Evolutionary conservation across 2,329 filamentous ascomycete species (phyloP).

Genomic region (Juglanconis oblonga): DNA sequence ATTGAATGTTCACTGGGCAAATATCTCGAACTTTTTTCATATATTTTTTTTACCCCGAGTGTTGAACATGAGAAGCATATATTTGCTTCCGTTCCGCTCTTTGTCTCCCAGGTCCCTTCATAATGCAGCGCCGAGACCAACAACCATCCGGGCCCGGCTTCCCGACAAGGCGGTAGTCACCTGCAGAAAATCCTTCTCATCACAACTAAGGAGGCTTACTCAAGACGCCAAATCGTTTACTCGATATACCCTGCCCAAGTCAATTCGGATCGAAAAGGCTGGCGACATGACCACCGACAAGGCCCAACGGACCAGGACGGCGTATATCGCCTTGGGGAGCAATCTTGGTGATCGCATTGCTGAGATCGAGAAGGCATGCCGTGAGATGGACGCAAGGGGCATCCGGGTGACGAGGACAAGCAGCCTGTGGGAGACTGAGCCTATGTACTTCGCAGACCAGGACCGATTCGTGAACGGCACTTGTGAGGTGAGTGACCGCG

Average conservation of each 20-base stretch:
- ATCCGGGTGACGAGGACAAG: conserved; percentile 79
- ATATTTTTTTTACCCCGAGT: neutral
- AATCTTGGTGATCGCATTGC: conserved; percentile 84
- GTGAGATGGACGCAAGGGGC: conserved; percentile 68
- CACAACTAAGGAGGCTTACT: conserved; percentile 4
- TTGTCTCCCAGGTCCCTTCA: neutral
- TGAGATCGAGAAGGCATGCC: conserved; percentile 82
- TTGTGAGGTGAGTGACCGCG: conserved; percentile 67
- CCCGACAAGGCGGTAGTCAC: conserved; percentile 4
- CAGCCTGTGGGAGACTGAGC: conserved; percentile 87
- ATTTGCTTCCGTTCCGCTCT: neutral
- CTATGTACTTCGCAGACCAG: conserved; percentile 95
- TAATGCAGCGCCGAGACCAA: conserved; percentile 10
- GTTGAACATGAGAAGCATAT: conserved; percentile 12
- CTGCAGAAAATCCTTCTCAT: conserved; percentile 15
- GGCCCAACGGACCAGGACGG: conserved; percentile 40
- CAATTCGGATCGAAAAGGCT: conserved; percentile 23
- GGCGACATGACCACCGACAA: conserved; percentile 21
- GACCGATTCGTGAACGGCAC: conserved; percentile 86
- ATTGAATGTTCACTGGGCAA: neutral
- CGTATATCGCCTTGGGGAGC: conserved; percentile 86
- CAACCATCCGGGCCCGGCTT: conserved; percentile 7
- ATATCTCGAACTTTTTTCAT: neutral
- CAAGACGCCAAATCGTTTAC: conserved; percentile 11
- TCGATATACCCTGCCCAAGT: conserved; percentile 17